phyloP scores from a whole-genome alignment of 2,329 filamentous ascomycete genomes.

The Exophiala bonariae region DNA sequence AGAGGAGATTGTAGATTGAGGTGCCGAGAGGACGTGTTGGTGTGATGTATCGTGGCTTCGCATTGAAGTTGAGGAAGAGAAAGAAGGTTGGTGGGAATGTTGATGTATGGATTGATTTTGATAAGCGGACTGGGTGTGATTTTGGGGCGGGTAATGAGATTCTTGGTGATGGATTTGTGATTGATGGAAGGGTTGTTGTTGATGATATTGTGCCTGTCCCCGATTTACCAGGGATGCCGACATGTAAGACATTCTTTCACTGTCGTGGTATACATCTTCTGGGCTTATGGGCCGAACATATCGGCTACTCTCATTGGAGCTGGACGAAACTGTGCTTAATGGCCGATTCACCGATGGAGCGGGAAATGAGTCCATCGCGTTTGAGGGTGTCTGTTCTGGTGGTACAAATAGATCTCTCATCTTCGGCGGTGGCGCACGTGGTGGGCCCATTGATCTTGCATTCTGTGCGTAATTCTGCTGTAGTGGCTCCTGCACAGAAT shows the following conservation, averaged over 20 bases:
- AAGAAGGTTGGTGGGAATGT: conserved; percentile 41
- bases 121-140: conserved; percentile 33
- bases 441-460: conserved; percentile 51
- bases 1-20: conserved; percentile 36
- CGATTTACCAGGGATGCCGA: conserved; percentile 42
- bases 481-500: conserved; percentile 24
- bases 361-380: conserved; percentile 31
- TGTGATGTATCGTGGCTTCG: conserved; percentile 22
- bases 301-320: conserved; percentile 39
- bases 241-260: conserved; percentile 48
- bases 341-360: conserved; percentile 45
- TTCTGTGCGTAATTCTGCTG: conserved; percentile 28
- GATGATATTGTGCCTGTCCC: conserved; percentile 29
- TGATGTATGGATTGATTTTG: conserved; percentile 35
- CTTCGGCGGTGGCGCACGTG: conserved; percentile 77
- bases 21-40: conserved; percentile 23
- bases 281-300: conserved; percentile 60
- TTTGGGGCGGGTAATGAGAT: conserved; percentile 1
- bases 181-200: conserved; percentile 5
- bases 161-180: neutral
- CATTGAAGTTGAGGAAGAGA: conserved; percentile 36
- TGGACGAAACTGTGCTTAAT: conserved; percentile 47
- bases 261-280: conserved; percentile 85
- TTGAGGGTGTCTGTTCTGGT: conserved; percentile 34
- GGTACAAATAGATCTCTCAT: conserved; percentile 79